Base-by-base conservation (phyloP, 2,329 filamentous ascomycete species). In the Bertia moriformis region DNA sequence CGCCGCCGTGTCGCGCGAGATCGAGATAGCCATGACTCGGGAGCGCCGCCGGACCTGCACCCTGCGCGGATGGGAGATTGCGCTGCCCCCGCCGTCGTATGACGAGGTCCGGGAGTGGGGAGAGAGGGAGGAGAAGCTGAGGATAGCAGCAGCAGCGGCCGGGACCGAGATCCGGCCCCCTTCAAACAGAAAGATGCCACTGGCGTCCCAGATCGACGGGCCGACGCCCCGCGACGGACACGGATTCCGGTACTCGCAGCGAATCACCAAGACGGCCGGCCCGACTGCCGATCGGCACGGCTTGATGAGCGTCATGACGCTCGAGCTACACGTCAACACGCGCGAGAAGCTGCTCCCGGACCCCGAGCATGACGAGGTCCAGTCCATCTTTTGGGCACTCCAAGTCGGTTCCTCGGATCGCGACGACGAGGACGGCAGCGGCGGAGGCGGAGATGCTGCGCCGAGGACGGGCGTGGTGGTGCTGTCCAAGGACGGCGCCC, bases 281-380 rank as follows among this genome's bases (percentile, higher is more conserved):
- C n/a, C n/a, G n/a, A n/a, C n/a, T n/a, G n/a, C n/a, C n/a, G n/a
- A n/a, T n/a, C n/a, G n/a, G n/a, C n/a, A n/a, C n/a, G n/a, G n/a
- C n/a, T n/a, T n/a, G n/a, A 96, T 98, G 91, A 94, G 84, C 48
- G 86, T 82, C 14, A 88, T 98, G 84, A 93, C 87, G 47, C 59
- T 98, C 4, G 91, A 98, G 54, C 62, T 96, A 3, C 89, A 96
- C 52, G 80, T 93, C 44, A 94, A 93, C 49, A 91, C 83, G 3
- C 72, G 89, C 40, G 85, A 76, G 4, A 77, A 74, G 38, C 67
- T 95, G 5, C 72, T 86, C 2, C 87, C 91, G 1, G 87, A 98
- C 51, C 91, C 91, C 0, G 85, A 89, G 48, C 72, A 93, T 47
- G 91, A 98, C 54, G 83, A 89, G 48, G 73, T 98, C 3, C 73